A percentile compares a stretch with the other conserved stretches of the same genome.
phyloP scores from a whole-genome alignment of 2,329 filamentous ascomycete species.

The Trichoderma breve region DNA sequence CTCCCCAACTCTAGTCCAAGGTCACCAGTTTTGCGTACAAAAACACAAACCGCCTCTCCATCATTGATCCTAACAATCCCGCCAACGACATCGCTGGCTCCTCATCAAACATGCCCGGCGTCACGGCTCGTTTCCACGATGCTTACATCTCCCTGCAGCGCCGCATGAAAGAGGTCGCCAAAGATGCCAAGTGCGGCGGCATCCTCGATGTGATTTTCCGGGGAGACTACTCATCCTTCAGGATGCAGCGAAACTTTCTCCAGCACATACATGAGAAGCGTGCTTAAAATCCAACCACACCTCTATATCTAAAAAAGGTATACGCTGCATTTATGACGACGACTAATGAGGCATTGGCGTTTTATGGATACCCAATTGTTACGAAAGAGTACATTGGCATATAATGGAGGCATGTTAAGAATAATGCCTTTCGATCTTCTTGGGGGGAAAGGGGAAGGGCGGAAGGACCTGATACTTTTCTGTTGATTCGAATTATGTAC shows the following conservation, averaged over 20 bases:
- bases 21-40: slow-evolving; percentile 52
- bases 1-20: slow-evolving; percentile 36
- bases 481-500: slow-evolving; percentile 24
- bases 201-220: slow-evolving; percentile 71
- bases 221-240: slow-evolving; percentile 76
- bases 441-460: not conserved
- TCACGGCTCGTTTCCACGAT: slow-evolving; percentile 67
- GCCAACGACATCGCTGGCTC: slow-evolving; percentile 89
- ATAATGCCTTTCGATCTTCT: not conserved
- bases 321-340: not conserved
- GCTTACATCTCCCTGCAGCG: slow-evolving; percentile 58
- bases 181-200: slow-evolving; percentile 29
- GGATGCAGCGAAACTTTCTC: slow-evolving; percentile 64
- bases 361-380: slow-evolving; percentile 15
- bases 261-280: slow-evolving; percentile 48
- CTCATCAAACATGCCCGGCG: slow-evolving; percentile 65
- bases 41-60: slow-evolving; percentile 69
- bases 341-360: slow-evolving; percentile 12
- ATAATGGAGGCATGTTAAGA: slow-evolving; percentile 1
- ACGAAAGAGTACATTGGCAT: slow-evolving; percentile 12
- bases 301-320: slow-evolving; percentile 20
- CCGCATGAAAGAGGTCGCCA: slow-evolving; percentile 54
- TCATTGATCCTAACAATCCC: slow-evolving; percentile 85
- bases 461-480: not conserved
- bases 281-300: slow-evolving; percentile 30